phyloP scores from a whole-genome alignment of 2,329 filamentous ascomycete genomes.

The Fusarium duplospermum region DNA sequence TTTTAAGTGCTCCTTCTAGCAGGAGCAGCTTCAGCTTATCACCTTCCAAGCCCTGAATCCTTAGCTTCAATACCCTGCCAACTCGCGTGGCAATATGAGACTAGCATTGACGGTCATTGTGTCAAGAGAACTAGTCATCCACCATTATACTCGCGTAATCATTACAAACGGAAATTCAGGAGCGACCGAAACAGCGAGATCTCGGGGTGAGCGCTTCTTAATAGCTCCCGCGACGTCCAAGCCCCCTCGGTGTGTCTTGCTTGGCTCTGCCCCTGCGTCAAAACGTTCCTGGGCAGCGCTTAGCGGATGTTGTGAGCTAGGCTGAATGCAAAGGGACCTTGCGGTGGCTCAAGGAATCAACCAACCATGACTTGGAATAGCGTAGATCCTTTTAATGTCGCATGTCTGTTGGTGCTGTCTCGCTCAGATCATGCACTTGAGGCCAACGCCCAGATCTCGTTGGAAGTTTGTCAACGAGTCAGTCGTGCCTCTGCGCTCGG shows the following conservation, averaged over 20 bases:
- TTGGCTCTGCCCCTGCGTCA: not conserved
- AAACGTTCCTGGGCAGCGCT: not conserved
- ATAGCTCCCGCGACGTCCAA: not conserved
- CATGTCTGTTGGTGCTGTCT: not conserved
- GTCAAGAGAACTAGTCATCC: not conserved
- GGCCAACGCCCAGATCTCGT: constrained; percentile 1
- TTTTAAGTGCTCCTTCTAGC: not conserved
- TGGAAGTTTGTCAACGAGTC: not conserved
- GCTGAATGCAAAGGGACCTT: not conserved
- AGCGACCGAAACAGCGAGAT: not conserved
- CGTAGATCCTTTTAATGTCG: not conserved
- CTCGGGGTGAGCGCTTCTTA: not conserved
- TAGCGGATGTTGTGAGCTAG: not conserved
- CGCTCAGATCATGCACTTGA: not conserved
- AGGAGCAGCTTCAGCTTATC: not conserved
- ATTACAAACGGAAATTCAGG: not conserved
- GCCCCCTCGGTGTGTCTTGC: not conserved
- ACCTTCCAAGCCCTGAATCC: not conserved
- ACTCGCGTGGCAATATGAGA: not conserved
- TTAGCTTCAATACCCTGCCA: not conserved
- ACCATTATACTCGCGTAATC: not conserved
- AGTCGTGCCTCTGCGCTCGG: not conserved
- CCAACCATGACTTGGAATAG: not conserved
- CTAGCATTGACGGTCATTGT: not conserved
- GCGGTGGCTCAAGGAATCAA: not conserved